Evolutionary conservation across 345 rosid genomes (phyloP), one percentile per base, ranked within the genome.

Genomic region (Lepidium aucheri): DNA sequence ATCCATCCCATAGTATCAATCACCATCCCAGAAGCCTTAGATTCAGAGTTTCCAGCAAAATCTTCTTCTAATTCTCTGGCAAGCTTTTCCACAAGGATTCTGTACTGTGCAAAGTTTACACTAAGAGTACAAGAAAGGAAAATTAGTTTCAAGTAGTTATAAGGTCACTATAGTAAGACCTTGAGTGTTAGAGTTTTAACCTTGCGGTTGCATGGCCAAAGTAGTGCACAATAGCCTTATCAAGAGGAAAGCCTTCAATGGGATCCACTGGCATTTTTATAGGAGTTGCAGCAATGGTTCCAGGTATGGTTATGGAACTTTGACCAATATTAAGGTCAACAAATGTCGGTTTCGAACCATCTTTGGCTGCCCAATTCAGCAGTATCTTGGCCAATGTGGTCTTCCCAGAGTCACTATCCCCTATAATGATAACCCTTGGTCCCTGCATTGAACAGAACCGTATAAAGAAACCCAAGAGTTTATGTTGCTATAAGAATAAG

Each of bases 1-100:
- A 84, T 84, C 95, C 92, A 91, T 61, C 96, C 91, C 90, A 87
- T 84, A 41, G 98, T 87, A 79, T 87, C 87, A 61, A 87, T 87
- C 74, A 91, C 96, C 89, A 85, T 84, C 50, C 98, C 93, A 7
- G 93, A 76, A 74, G 83, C 77, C 67, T 79, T 73, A 74, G 85
- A 82, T 68, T 85, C 84, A 44, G 69, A 77, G 64, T 81, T 84
- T 38, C 68, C 69, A 66, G 81, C 54, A 74, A 83, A 83, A 66
- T 86, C 91, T 76, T 65, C 76, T 77, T 92, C 91, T 59, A 92
- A 42, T 60, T 79, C 64, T 71, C 80, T 77, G 49, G 97, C 80
- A 79, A 92, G 91, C 68, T 87, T 81, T 78, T 89, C 85, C 41
- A 87, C 87, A 14, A 85, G 85, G 20, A 73, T 68, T 72, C 70